These are phyloP conservation scores for Golubevia sp. DNA, from an alignment of 1,284 basidiomycete genomes.

Conservation along the genomic window DNA sequence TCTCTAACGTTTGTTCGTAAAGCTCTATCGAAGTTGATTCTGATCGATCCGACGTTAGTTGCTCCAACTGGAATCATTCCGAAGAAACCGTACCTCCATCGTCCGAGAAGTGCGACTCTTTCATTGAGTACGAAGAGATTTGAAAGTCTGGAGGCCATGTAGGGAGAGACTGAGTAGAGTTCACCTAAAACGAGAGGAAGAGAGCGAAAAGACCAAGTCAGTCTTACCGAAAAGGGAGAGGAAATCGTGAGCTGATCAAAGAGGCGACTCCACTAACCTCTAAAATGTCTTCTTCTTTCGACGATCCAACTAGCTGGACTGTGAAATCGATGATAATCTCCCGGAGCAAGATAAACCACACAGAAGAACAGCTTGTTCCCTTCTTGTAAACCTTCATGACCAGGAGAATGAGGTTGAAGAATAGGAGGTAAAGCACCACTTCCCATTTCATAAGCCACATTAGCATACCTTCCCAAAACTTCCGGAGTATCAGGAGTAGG, in stretches of 20 bases:
- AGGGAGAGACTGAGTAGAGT: conserved; percentile 94
- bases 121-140: conserved; percentile 98
- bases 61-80: conserved; percentile 97
- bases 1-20: conserved; percentile 59
- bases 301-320: conserved; percentile 95
- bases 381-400: conserved; percentile 32
- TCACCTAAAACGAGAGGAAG: conserved; percentile 71
- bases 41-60: conserved; percentile 96
- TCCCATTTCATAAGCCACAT: conserved; percentile 58
- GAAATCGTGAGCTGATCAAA: neutral
- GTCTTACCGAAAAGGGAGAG: neutral
- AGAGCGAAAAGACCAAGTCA: neutral
- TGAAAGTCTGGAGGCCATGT: conserved; percentile 86
- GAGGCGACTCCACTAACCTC: conserved; percentile 67
- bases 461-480: conserved; percentile 53
- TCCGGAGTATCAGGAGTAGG: conserved; percentile 53
- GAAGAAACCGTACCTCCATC: conserved; percentile 96
- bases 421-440: conserved; percentile 46
- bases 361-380: conserved; percentile 86
- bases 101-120: conserved; percentile 91
- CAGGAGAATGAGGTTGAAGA: conserved; percentile 38
- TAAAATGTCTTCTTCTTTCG: conserved; percentile 90
- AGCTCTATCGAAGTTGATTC: conserved; percentile 91
- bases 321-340: conserved; percentile 98
- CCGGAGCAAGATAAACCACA: conserved; percentile 96